These are phyloP conservation scores for Mortierella sp. DNA, from an alignment of 371 early-diverging fungal species.

Conservation along the genomic window DNA sequence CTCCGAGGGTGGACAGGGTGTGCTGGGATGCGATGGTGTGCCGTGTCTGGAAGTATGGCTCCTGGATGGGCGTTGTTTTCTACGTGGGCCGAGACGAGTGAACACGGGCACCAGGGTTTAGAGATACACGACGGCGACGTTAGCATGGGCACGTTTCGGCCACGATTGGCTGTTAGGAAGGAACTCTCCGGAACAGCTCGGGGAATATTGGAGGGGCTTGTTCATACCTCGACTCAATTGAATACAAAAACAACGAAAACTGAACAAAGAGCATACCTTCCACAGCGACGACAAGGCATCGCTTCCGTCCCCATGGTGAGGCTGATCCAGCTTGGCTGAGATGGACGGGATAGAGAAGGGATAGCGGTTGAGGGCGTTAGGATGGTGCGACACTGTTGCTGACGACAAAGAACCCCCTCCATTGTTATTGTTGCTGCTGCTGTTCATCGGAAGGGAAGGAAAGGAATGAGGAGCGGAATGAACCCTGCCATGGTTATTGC, in stretches of 20 bases:
- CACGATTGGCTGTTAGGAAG: neutral
- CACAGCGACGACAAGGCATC: constrained; percentile 50
- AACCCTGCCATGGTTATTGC: constrained; percentile 27
- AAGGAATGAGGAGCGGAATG: constrained; percentile 36
- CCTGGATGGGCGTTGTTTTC: constrained; percentile 56
- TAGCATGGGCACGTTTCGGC: neutral
- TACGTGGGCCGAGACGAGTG: neutral
- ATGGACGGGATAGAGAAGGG: constrained; percentile 56
- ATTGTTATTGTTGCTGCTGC: neutral
- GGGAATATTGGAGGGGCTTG: neutral
- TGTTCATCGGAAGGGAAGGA: constrained; percentile 9
- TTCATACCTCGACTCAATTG: neutral
- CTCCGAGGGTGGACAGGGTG: constrained; percentile 52
- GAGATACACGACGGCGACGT: neutral
- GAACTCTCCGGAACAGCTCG: constrained; percentile 7
- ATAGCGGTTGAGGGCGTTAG: constrained; percentile 53
- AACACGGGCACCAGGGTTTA: constrained; percentile 1
- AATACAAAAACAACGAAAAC: neutral
- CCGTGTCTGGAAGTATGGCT: constrained; percentile 53
- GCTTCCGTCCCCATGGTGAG: constrained; percentile 36
- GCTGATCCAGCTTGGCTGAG: constrained; percentile 55
- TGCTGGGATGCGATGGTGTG: constrained; percentile 55
- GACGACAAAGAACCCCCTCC: neutral
- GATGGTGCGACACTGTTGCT: constrained; percentile 49
- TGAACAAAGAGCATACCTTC: constrained; percentile 34